A percentile compares a stretch with the other conserved stretches of the same genome.
phyloP scores from a whole-genome alignment of 139 green algal genomes.

The Chlamydomonas sphaeroides region DNA sequence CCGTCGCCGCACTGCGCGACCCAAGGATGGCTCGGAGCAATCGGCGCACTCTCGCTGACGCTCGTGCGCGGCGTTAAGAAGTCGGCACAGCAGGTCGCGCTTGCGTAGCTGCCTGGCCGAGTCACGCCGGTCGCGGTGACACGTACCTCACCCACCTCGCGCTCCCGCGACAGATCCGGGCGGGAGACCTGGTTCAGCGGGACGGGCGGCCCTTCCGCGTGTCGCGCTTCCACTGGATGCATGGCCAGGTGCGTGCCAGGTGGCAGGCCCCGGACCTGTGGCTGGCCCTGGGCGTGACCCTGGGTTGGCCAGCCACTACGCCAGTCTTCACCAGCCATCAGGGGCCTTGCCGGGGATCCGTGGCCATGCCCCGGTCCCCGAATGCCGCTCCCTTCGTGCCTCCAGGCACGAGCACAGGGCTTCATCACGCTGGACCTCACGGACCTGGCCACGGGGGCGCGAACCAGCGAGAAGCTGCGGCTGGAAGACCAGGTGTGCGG shows the following conservation, averaged over 20 bases:
- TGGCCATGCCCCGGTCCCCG: neutral
- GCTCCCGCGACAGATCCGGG: neutral
- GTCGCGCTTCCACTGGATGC: constrained; percentile 21
- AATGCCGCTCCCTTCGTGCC: no score
- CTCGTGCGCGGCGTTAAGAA: constrained; percentile 10
- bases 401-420: constrained; percentile 10
- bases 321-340: neutral
- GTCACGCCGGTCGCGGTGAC: no score
- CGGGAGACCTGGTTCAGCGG: constrained; percentile 27
- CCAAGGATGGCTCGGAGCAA: no score
- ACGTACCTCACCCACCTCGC: neutral
- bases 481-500: constrained; percentile 9
- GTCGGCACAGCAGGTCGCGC: constrained; percentile 6
- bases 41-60: no score
- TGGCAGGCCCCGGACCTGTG: neutral
- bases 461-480: constrained; percentile 8
- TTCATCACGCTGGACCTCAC: constrained; percentile 28
- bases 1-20: no score
- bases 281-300: neutral
- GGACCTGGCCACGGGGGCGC: constrained; percentile 13
- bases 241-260: neutral
- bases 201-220: constrained; percentile 24
- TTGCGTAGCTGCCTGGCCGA: no score
- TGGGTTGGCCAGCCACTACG: no score
- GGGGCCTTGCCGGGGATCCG: no score